These are phyloP conservation scores for Polymyxa betae DNA, from an alignment of 208 protist species.

Conservation along the genomic window DNA sequence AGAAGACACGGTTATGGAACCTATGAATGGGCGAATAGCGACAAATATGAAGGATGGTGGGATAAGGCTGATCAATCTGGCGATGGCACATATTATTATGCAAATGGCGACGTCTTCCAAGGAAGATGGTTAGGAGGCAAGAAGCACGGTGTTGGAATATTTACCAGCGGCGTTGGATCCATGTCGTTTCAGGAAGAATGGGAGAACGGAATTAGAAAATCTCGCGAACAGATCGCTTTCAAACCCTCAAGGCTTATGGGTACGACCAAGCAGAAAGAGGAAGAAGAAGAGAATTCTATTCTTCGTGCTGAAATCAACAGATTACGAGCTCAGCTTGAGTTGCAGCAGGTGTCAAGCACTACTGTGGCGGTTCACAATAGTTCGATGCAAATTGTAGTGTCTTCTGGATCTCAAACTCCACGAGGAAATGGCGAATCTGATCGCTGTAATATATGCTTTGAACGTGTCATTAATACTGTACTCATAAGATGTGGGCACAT, in stretches of 20 bases:
- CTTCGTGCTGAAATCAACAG: constrained; percentile 9
- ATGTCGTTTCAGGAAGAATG: constrained; percentile 21
- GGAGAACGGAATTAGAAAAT: background rate
- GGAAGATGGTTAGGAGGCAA: constrained; percentile 13
- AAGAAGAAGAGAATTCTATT: constrained; percentile 32
- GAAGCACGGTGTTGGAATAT: constrained; percentile 45
- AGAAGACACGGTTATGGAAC: constrained; percentile 39
- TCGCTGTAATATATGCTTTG: constrained; percentile 49
- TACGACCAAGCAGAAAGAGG: background rate
- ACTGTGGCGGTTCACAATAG: background rate
- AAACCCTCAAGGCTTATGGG: constrained; percentile 11
- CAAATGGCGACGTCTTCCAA: constrained; percentile 54
- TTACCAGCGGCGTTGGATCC: constrained; percentile 17
- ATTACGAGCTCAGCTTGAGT: constrained; percentile 21
- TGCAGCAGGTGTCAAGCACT: background rate
- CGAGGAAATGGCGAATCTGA: background rate
- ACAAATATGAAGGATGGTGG: constrained; percentile 51
- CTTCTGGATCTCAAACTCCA: background rate
- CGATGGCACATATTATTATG: constrained; percentile 52
- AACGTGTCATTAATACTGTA: constrained; percentile 43
- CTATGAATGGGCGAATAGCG: constrained; percentile 47
- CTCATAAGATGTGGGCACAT: constrained; percentile 54
- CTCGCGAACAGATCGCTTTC: background rate
- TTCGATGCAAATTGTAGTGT: background rate
- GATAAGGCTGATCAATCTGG: constrained; percentile 34